Evolutionary conservation across 257 asterid genomes (phyloP).

Genomic region (Haberlea rhodopensis): DNA sequence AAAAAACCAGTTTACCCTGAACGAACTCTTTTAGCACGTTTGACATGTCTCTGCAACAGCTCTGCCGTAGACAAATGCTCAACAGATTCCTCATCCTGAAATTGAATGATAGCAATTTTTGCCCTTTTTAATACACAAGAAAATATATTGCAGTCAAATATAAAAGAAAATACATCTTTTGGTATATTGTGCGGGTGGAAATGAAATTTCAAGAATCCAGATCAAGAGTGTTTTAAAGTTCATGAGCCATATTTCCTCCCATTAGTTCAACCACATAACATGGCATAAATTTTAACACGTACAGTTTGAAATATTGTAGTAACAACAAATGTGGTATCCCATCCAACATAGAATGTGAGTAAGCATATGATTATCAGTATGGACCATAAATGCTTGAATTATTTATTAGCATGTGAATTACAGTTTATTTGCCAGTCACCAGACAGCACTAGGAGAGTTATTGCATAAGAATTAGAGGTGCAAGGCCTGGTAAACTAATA

Average conservation of each 20-base stretch:
- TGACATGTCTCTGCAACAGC: slow-evolving; percentile 74
- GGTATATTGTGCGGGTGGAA: too few relatives aligned
- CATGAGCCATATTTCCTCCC: not conserved
- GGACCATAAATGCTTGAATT: not conserved
- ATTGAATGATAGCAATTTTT: slow-evolving; percentile 25
- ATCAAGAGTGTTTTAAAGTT: not conserved
- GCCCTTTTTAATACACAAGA: slow-evolving; percentile 1
- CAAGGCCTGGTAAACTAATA: not conserved
- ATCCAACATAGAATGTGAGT: not conserved
- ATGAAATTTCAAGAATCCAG: not conserved
- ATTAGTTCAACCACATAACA: not conserved
- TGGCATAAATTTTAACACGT: not conserved
- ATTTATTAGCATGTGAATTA: not conserved
- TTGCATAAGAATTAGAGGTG: not conserved
- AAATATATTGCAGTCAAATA: slow-evolving; percentile 12
- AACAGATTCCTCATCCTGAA: slow-evolving; percentile 63
- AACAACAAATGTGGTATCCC: not conserved
- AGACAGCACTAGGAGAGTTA: not conserved
- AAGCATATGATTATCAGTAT: not conserved
- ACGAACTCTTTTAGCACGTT: slow-evolving; percentile 85
- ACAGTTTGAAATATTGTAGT: not conserved
- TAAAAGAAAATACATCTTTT: slow-evolving; percentile 1
- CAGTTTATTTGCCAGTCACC: not conserved
- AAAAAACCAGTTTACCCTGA: slow-evolving; percentile 53
- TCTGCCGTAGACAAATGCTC: slow-evolving; percentile 61